phyloP scores from a whole-genome alignment of 2,329 filamentous ascomycete genomes.

The Penicillium janthinellum region DNA sequence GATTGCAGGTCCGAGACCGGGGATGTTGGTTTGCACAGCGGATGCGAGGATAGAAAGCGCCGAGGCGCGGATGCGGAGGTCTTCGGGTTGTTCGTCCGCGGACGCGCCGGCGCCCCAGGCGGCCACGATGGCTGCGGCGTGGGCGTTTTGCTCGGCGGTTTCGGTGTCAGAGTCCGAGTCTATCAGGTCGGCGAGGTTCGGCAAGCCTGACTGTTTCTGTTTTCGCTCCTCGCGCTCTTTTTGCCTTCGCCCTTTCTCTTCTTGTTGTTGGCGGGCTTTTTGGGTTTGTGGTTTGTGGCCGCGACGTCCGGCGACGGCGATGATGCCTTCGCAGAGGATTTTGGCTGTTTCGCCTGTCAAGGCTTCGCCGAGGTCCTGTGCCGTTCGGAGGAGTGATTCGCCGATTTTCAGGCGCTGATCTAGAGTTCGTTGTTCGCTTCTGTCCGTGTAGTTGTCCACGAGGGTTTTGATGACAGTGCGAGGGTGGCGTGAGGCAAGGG shows the following conservation, averaged over 20 bases:
- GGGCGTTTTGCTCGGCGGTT: constrained; percentile 36
- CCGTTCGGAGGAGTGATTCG: constrained; percentile 44
- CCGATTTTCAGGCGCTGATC: constrained; percentile 47
- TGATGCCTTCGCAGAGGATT: constrained; percentile 42
- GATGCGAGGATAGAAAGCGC: constrained; percentile 48
- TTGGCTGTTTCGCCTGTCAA: constrained; percentile 41
- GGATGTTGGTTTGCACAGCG: constrained; percentile 44
- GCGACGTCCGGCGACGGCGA: constrained; percentile 44
- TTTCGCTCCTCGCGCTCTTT: constrained; percentile 34
- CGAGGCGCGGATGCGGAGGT: constrained; percentile 46
- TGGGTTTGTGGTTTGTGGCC: constrained; percentile 41
- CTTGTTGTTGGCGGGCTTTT: constrained; percentile 28
- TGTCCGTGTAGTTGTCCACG: constrained; percentile 44
- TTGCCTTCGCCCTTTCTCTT: constrained; percentile 31
- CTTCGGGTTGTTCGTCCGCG: constrained; percentile 44
- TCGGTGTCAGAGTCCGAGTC: constrained; percentile 39
- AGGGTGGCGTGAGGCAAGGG: constrained; percentile 45
- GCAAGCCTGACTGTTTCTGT: constrained; percentile 26
- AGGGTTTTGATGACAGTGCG: constrained; percentile 45
- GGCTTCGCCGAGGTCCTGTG: constrained; percentile 44
- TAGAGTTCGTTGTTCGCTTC: constrained; percentile 37
- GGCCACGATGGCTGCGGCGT: constrained; percentile 41
- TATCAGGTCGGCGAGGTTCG: neutral
- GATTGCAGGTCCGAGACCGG: constrained; percentile 39
- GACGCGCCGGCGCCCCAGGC: constrained; percentile 45